Evolutionary conservation across 768 basidiomycete species (phyloP), one percentile per base, ranked within the genome.

Genomic region (Trametes elegans): DNA sequence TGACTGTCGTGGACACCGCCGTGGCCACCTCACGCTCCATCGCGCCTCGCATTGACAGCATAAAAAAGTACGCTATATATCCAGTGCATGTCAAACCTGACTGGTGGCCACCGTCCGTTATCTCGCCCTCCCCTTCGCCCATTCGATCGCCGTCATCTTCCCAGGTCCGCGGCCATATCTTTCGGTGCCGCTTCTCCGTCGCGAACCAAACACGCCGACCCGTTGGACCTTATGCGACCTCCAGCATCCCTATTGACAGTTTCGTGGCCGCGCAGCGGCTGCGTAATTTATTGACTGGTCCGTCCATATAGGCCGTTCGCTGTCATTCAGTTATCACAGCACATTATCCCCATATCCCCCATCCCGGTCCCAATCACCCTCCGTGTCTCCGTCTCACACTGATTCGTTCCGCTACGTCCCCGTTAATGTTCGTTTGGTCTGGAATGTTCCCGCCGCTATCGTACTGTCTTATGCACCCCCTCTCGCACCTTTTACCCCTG

Each of bases 211-310:
- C 21, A 10, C 35, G 27, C 9, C 19, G 8, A 31, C 16, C 23
- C 29, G 13, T 26, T 19, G 24, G 13, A 8, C 24, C 31, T 24
- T 26, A 1, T 23, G 8, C 8, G 16, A 27, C 32, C 23, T 36
- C 42, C 50, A 43, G 41, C 50, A 19, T 27, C 23, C 32, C 34
- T 32, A 36, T 53, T 53, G 51, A 44, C 42, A 53, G 42, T 42
- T 53, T 34, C 42, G 42, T 18, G 35, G 29, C 34, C 42, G 24
- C 26, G 28, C 32, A 41, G 36, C n/a, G 42, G 48, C 49, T 31
- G 49, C 49, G 48, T 57, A 57, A 57, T 47, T 57, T 57, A 57
- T 57, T 50, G 49, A 57, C 56, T 31, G 40, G 56, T 34, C 36
- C 42, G 55, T 45, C 42, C 49, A 45, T 35, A 40, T 40, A 52